phyloP scores from a whole-genome alignment of 768 basidiomycete genomes.

The Lentinus brumalis region DNA sequence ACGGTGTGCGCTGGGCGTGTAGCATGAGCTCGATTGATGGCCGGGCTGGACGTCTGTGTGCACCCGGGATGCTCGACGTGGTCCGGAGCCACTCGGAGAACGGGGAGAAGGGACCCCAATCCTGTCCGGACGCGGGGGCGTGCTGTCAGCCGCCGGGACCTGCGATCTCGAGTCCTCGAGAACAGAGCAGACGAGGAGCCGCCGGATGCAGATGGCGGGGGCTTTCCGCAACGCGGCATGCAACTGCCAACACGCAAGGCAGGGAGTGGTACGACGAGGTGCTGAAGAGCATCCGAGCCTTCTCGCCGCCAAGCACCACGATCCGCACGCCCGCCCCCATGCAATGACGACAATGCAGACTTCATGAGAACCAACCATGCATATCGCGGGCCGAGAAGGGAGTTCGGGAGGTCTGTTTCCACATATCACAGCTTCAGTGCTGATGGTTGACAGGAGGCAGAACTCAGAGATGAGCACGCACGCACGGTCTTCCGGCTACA shows the following conservation, averaged over 20 bases:
- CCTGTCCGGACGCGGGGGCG: not conserved
- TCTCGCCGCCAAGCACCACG: not conserved
- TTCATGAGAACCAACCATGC: no score
- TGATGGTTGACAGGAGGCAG: not conserved
- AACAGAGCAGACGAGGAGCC: not conserved
- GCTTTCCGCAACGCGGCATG: no score
- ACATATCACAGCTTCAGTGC: not conserved
- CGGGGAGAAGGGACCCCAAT: slow-evolving; percentile 10
- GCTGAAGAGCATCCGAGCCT: not conserved
- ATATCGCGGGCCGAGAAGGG: not conserved
- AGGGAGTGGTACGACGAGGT: not conserved
- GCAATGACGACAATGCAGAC: not conserved
- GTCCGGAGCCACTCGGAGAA: slow-evolving; percentile 9
- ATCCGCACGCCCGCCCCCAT: not conserved
- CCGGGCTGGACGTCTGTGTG: not conserved
- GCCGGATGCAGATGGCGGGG: not conserved
- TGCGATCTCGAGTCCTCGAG: not conserved
- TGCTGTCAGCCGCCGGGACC: not conserved
- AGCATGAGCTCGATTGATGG: slow-evolving; percentile 10
- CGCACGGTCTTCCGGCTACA: no score
- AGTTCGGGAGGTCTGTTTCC: no score
- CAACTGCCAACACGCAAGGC: no score
- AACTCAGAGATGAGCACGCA: not conserved
- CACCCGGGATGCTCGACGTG: not conserved
- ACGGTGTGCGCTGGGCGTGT: not conserved